These are phyloP conservation scores for Vaccinium myrtillus DNA, from an alignment of 148 eudicot genomes.

Conservation along the genomic window DNA sequence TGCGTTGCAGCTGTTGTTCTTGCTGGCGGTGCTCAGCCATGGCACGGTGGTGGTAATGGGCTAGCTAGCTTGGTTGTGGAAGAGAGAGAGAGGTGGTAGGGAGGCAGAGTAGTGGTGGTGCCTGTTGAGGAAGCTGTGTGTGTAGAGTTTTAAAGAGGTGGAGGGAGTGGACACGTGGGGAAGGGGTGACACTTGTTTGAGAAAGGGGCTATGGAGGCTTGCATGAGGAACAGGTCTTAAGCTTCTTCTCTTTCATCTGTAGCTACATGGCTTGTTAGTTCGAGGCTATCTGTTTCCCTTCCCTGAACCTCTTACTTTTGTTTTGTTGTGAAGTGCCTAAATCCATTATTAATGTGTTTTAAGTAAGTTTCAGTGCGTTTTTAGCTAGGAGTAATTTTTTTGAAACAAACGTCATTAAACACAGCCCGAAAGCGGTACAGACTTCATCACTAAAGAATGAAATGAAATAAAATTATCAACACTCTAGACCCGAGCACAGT, in stretches of 20 bases:
- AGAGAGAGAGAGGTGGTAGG: slow-evolving; percentile 4
- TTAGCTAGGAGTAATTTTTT: no score
- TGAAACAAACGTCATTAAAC: no score
- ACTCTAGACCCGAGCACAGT: no score
- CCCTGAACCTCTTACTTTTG: background rate
- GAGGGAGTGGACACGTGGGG: slow-evolving; percentile 23
- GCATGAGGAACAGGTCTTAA: slow-evolving; percentile 6
- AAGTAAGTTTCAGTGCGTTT: no score
- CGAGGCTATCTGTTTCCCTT: slow-evolving; percentile 9
- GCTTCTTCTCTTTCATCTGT: background rate
- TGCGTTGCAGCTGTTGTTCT: background rate
- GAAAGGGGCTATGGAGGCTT: slow-evolving; percentile 1
- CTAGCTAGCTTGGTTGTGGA: background rate
- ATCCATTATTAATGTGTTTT: no score
- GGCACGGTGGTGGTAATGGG: slow-evolving; percentile 1
- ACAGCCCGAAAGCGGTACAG: no score
- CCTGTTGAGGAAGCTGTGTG: background rate
- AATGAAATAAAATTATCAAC: no score
- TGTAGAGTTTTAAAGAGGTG: slow-evolving; percentile 9
- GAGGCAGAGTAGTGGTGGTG: background rate
- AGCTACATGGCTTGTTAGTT: slow-evolving; percentile 2
- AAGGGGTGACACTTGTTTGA: slow-evolving; percentile 29
- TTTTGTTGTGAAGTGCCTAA: background rate
- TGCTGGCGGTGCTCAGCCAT: slow-evolving; percentile 29
- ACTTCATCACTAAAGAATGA: no score